Evolutionary conservation across 108 stramenopile genomes (phyloP).

Genomic region (Nitzschia sp.): DNA sequence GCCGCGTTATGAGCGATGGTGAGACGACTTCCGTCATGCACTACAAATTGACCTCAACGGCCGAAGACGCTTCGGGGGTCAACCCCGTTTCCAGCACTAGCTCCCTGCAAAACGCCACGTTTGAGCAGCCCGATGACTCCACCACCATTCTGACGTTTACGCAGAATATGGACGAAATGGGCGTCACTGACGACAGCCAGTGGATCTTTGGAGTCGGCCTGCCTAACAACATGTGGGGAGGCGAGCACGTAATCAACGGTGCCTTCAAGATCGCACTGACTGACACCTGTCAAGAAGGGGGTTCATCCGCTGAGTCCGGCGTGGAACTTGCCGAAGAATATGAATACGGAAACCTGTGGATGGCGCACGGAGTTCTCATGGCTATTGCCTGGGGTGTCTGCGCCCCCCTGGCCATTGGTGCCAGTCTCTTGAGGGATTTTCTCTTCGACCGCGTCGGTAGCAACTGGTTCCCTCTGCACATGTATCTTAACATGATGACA

Average conservation of each 20-base stretch:
- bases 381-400: slow-evolving; percentile 66
- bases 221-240: not conserved
- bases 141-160: slow-evolving; percentile 6
- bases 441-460: slow-evolving; percentile 1
- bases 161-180: not conserved
- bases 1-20: not conserved
- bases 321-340: too few species aligned
- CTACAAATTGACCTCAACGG: not conserved
- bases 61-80: not conserved
- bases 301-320: too few species aligned
- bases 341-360: slow-evolving; percentile 40
- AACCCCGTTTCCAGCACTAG: not conserved
- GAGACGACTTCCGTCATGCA: not conserved
- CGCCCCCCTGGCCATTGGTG: slow-evolving; percentile 56
- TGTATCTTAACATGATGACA: slow-evolving; percentile 21
- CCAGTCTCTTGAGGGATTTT: slow-evolving; percentile 37
- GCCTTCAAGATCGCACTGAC: slow-evolving; percentile 3
- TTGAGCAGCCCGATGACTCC: slow-evolving; percentile 4
- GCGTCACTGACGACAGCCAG: not conserved
- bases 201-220: slow-evolving; percentile 1
- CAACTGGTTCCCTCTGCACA: slow-evolving; percentile 42
- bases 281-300: not conserved
- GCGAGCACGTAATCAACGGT: not conserved
- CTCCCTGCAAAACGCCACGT: not conserved
- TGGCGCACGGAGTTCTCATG: slow-evolving; percentile 58